Conservation (phyloP, 140 eudicot species). For the Cichorium intybus region DNA sequence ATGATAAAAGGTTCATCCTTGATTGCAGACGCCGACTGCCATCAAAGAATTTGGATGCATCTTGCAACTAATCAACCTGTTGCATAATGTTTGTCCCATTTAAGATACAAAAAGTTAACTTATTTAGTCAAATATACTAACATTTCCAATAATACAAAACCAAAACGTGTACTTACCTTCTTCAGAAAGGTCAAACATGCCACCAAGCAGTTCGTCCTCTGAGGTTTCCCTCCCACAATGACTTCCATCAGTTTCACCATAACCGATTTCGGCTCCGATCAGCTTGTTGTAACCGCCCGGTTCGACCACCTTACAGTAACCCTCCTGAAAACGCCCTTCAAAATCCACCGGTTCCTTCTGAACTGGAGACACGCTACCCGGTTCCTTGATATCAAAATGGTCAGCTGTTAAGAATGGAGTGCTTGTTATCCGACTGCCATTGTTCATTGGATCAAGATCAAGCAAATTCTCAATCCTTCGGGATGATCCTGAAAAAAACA, state of each 20-base stretch:
- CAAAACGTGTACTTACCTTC: conserved; percentile 34
- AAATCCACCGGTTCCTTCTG: conserved; percentile 25
- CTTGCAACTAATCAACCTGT: conserved; percentile 28
- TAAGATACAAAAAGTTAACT: not conserved
- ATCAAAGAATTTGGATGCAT: conserved; percentile 11
- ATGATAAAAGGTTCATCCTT: conserved; percentile 3
- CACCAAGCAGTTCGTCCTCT: conserved; percentile 53
- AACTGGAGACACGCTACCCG: conserved; percentile 4
- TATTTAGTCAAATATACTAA: conserved; percentile 1
- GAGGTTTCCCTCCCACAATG: conserved; percentile 23
- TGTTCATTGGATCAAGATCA: conserved; percentile 51
- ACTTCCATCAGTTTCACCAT: conserved; percentile 27
- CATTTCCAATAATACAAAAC: no score
- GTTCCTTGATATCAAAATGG: conserved; percentile 26
- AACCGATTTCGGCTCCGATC: conserved; percentile 21
- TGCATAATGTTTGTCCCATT: conserved; percentile 7
- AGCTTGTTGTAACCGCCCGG: conserved; percentile 17
- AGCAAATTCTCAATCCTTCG: conserved; percentile 49
- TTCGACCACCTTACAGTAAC: conserved; percentile 37
- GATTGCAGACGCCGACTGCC: not conserved
- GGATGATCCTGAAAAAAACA: conserved; percentile 57
- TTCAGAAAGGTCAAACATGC: conserved; percentile 55
- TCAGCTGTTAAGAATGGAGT: conserved; percentile 23
- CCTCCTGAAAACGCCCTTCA: conserved; percentile 41
- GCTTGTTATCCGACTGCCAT: conserved; percentile 13